Percentiles rank a stretch among this genome's conserved stretches.
Evolutionary conservation across 2,329 filamentous ascomycete species (phyloP).

Genomic region (Coniochaeta sp.): DNA sequence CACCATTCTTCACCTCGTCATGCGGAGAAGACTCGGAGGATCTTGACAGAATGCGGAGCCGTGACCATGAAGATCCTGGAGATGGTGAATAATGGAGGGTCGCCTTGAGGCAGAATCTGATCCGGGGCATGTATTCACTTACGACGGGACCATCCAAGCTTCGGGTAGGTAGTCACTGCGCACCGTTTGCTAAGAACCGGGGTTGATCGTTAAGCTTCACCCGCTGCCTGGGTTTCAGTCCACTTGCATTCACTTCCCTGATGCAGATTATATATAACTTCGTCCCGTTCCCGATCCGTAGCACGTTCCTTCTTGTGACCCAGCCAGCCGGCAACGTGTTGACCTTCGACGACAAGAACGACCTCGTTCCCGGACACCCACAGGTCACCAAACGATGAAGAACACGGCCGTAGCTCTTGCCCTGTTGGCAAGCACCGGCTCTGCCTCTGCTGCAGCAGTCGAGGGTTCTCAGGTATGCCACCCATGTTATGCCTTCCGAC

Average conservation of each 20-base stretch:
- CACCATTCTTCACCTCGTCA: background rate
- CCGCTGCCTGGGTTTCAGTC: background rate
- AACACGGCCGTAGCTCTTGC: conserved; percentile 11
- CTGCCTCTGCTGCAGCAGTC: conserved; percentile 11
- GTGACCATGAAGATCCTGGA: background rate
- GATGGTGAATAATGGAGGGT: background rate
- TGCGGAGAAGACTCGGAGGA: background rate
- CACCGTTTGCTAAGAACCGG: background rate
- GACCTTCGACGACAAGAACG: background rate
- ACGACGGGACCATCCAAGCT: background rate
- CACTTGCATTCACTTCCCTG: background rate
- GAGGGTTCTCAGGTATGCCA: conserved; percentile 9
- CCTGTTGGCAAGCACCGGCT: conserved; percentile 14
- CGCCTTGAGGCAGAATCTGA: background rate
- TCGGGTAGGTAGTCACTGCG: too few species aligned
- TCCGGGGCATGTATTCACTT: background rate
- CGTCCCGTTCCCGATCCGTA: background rate
- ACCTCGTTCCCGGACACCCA: background rate
- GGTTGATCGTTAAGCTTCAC: background rate
- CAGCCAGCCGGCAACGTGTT: background rate
- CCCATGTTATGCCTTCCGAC: background rate
- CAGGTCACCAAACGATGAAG: conserved; percentile 13
- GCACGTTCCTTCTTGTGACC: background rate
- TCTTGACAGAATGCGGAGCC: background rate
- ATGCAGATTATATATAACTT: background rate